phyloP scores from a whole-genome alignment of 1,139 yeast genomes.

The Saccharomyces hybrid region DNA sequence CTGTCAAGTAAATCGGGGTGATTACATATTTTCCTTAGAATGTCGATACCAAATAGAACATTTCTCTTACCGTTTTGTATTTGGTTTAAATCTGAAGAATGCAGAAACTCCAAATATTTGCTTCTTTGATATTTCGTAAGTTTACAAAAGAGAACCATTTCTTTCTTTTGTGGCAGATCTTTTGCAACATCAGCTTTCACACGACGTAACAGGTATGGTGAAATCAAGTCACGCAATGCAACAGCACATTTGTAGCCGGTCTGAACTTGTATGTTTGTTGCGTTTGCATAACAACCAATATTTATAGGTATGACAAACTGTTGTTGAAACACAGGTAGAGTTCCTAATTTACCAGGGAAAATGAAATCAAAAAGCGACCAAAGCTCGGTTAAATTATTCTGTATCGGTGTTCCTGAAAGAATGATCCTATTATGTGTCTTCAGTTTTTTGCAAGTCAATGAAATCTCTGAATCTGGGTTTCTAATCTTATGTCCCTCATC shows the following conservation, averaged over 20 bases:
- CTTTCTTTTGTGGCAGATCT: constrained; percentile 88
- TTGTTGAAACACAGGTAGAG: constrained; percentile 86
- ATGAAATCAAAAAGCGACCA: constrained; percentile 96
- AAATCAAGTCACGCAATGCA: constrained; percentile 73
- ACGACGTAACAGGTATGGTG: constrained; percentile 81
- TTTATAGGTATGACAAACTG: constrained; percentile 91
- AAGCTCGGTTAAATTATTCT: constrained; percentile 79
- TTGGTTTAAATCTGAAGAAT: constrained; percentile 66
- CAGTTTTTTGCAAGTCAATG: constrained; percentile 75
- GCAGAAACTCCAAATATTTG: constrained; percentile 64
- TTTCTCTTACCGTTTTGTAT: constrained; percentile 73
- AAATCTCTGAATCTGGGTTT: constrained; percentile 86
- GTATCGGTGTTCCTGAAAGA: constrained; percentile 93
- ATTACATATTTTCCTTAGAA: constrained; percentile 83
- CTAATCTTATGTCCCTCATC: constrained; percentile 97
- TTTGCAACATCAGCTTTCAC: constrained; percentile 92
- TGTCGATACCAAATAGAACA: constrained; percentile 83
- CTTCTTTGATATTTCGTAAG: constrained; percentile 69
- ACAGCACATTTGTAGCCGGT: constrained; percentile 96
- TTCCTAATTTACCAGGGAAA: constrained; percentile 89
- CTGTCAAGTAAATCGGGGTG: constrained; percentile 84
- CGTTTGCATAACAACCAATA: constrained; percentile 97
- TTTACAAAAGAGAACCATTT: constrained; percentile 87
- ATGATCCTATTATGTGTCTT: constrained; percentile 78
- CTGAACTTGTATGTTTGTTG: constrained; percentile 91